A percentile compares a stretch with the other conserved stretches of the same genome.
These are phyloP conservation scores for Cladosporium sp. DNA, from an alignment of 2,329 filamentous ascomycete genomes.

Conservation along the genomic window DNA sequence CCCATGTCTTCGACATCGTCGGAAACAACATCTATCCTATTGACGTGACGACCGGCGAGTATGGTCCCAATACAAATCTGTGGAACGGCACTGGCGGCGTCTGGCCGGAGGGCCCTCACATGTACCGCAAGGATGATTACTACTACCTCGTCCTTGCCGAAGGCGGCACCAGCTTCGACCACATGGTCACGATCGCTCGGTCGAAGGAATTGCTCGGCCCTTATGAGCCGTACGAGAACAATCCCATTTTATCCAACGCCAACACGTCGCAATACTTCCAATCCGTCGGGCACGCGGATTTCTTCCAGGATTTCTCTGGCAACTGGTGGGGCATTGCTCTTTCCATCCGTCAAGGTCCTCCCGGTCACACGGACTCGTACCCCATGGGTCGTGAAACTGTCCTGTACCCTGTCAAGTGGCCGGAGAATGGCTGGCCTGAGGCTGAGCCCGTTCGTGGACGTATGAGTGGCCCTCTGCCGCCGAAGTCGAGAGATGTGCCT, in stretches of 20 bases:
- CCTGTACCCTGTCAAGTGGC: constrained; percentile 47
- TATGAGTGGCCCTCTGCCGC: constrained; percentile 43
- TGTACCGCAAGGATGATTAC: constrained; percentile 31
- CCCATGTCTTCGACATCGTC: constrained; percentile 30
- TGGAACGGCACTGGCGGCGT: constrained; percentile 33
- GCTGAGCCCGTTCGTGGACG: constrained; percentile 40
- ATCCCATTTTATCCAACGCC: constrained; percentile 24
- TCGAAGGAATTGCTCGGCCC: constrained; percentile 34
- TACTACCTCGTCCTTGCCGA: constrained; percentile 33
- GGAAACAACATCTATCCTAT: constrained; percentile 30
- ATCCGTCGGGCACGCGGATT: constrained; percentile 53
- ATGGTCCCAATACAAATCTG: constrained; percentile 21
- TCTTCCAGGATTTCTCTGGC: constrained; percentile 48
- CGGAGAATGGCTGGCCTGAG: constrained; percentile 35
- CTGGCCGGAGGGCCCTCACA: constrained; percentile 32
- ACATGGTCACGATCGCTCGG: constrained; percentile 36
- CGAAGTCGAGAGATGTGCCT: constrained; percentile 29
- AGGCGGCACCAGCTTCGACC: constrained; percentile 37
- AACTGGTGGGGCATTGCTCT: constrained; percentile 53
- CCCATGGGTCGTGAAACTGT: constrained; percentile 54
- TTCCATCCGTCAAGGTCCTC: constrained; percentile 40
- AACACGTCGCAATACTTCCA: constrained; percentile 37
- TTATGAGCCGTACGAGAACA: constrained; percentile 22
- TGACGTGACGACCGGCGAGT: constrained; percentile 31
- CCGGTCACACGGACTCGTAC: constrained; percentile 37